phyloP scores from a whole-genome alignment of 2,329 filamentous ascomycete genomes.

The Monilinia laxa region DNA sequence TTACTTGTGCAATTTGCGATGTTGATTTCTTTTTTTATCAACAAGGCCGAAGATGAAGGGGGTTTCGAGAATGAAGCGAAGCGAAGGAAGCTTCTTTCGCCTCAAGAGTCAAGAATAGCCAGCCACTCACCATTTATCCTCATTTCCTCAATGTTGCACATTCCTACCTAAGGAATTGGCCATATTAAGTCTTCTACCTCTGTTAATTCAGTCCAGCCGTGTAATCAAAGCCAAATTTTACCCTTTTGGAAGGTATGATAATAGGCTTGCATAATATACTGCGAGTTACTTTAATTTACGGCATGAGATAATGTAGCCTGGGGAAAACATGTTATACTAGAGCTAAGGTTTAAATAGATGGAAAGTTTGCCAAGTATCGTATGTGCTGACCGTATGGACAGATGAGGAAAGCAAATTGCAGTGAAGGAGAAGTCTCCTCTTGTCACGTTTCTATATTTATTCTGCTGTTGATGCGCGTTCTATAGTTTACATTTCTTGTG shows the following conservation, averaged over 20 bases:
- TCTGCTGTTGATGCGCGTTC: slow-evolving; percentile 8
- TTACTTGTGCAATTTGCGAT: not conserved
- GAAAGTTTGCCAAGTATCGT: slow-evolving; percentile 12
- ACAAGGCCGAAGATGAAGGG: not conserved
- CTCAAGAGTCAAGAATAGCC: not conserved
- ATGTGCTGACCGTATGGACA: not conserved
- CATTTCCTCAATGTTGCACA: slow-evolving; percentile 4
- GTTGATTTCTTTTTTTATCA: not conserved
- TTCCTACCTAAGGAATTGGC: slow-evolving; percentile 2
- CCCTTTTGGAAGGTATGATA: slow-evolving; percentile 16
- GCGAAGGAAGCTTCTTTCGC: not conserved
- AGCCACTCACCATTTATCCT: not conserved
- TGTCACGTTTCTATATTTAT: slow-evolving; percentile 17
- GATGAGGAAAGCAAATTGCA: slow-evolving; percentile 4
- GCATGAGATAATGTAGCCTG: not conserved
- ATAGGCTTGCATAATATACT: slow-evolving; percentile 13
- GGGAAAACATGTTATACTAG: not conserved
- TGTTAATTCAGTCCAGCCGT: not conserved
- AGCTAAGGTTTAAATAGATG: not conserved
- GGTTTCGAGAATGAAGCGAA: not conserved
- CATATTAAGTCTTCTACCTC: not conserved
- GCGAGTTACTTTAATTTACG: not conserved
- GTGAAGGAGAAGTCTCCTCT: slow-evolving; percentile 17
- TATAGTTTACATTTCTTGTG: not conserved
- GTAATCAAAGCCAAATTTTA: slow-evolving; percentile 3